A percentile compares a stretch with the other conserved stretches of the same genome.
phyloP scores from a whole-genome alignment of 2,329 filamentous ascomycete genomes.

The Albophoma yamanashiensis region DNA sequence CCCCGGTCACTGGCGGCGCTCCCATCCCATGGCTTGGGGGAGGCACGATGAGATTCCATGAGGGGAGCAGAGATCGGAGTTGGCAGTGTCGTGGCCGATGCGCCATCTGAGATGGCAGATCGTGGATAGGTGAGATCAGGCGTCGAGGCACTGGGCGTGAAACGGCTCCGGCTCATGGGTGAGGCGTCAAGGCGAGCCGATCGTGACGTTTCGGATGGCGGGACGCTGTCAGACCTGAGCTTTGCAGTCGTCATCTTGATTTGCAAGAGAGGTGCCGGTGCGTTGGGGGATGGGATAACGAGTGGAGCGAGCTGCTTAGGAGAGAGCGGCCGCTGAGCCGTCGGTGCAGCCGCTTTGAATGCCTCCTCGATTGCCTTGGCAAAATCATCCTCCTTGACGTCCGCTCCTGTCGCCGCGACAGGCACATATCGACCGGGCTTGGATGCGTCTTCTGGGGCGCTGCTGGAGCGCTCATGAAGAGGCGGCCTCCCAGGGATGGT shows the following conservation, averaged over 20 bases:
- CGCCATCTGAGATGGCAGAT: conserved; percentile 27
- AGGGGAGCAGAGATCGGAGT: conserved; percentile 40
- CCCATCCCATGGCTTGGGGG: conserved; percentile 34
- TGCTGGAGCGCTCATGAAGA: conserved; percentile 53
- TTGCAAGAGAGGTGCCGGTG: conserved; percentile 10
- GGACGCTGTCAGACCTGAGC: conserved; percentile 33
- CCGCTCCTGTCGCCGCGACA: neutral
- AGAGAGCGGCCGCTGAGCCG: conserved; percentile 26
- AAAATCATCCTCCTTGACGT: conserved; percentile 11
- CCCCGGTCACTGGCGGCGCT: neutral
- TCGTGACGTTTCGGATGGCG: conserved; percentile 26
- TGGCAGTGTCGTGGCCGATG: conserved; percentile 29
- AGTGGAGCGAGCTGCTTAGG: conserved; percentile 45
- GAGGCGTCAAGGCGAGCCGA: conserved; percentile 35
- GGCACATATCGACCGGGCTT: conserved; percentile 5
- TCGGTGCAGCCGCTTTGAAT: conserved; percentile 12
- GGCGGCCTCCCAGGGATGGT: conserved; percentile 57
- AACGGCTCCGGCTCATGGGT: conserved; percentile 32
- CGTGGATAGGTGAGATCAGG: conserved; percentile 29
- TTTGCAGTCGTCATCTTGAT: conserved; percentile 31
- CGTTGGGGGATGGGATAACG: conserved; percentile 34
- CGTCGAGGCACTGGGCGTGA: conserved; percentile 22
- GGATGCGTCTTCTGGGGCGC: conserved; percentile 32
- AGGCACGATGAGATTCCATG: conserved; percentile 26
- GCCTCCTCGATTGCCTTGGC: conserved; percentile 12